Percentiles rank a stretch among this genome's conserved stretches.
Conservation (phyloP, 2,329 filamentous ascomycete species). For the Phyllosticta capitalensis region DNA sequence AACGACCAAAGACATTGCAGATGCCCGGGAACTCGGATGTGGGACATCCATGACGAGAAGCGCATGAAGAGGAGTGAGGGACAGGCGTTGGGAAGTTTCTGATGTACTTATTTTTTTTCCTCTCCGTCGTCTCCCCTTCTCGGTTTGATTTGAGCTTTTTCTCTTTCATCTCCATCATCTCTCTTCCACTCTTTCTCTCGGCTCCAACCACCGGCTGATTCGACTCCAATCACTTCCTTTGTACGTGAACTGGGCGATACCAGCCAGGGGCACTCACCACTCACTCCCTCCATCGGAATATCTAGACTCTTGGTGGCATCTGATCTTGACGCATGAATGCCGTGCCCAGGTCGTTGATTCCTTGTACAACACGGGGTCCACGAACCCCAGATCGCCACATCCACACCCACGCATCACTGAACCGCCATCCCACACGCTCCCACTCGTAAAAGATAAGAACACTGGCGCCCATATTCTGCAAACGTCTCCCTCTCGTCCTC, state of each 20-base stretch:
- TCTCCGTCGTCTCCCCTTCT: not conserved
- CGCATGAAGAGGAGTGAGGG: not conserved
- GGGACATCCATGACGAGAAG: not conserved
- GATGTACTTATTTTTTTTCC: not conserved
- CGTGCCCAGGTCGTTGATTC: not conserved
- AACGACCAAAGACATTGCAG: not conserved
- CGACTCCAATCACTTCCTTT: not conserved
- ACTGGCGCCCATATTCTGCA: too few relatives aligned
- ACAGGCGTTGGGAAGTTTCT: not conserved
- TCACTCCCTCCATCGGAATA: not conserved
- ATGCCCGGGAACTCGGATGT: not conserved
- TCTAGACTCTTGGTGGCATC: not conserved
- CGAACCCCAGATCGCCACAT: not conserved
- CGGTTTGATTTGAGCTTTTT: not conserved
- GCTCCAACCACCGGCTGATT: not conserved
- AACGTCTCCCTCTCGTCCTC: too few relatives aligned
- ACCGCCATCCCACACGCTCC: not conserved
- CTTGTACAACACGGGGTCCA: not conserved
- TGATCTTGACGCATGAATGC: not conserved
- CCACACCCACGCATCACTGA: not conserved
- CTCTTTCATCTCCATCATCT: not conserved
- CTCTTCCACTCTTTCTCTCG: not conserved
- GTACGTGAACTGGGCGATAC: not conserved
- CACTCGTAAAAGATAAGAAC: too few relatives aligned
- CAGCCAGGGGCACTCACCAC: not conserved